Base-by-base conservation (phyloP, 2,329 filamentous ascomycete species). In the Cadophora malorum region DNA sequence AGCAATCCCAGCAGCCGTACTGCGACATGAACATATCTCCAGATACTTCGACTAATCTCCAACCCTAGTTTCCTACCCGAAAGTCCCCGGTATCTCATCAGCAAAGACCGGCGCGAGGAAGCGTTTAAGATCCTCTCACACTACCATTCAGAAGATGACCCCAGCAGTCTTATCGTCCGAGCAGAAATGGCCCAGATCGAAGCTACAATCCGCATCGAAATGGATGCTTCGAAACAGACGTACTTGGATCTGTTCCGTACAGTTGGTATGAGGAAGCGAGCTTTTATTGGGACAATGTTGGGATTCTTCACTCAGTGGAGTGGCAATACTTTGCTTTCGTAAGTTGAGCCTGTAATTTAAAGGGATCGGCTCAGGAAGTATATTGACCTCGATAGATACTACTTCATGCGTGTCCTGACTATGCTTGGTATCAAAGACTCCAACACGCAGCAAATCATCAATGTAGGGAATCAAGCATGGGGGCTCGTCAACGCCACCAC, bases 111-210 rank as follows among this genome's bases (percentile, higher is more conserved):
- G n/a, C 80, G 84, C 19, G 85, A 88, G 23, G 82, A 89, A 70
- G 87, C 86, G 0, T 79, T 85, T n/a, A 78, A 81, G 6, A 84
- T 86, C 6, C 81, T 92, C 64, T 82, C 66, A 35, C 72, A 72
- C n/a, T 85, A 84, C 73, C 83, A 85, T 69, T 84, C 84, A 21
- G 85, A 87, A 72, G 85, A 84, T 2, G 80, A 87, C 61, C 74
- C 74, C 7, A 76, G 81, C 41, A 86, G 84, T 0, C 78, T 82
- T 14, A 81, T 88, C 14, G 85, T 89, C 31, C 81, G 83, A 63
- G 86, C 85, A 9, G 88, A 90, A 73, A 85, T 89, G 73, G 82
- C 82, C 0, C 86, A 90, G 75, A 90, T 90, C 71, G 80, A 84
- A 61, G 81, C 83, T 4, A 86, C 87, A 0, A 84, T 89, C 72